Evolutionary conservation across 1,284 basidiomycete genomes (phyloP), one percentile per base, ranked within the genome.

Genomic region (Irpex sp.): DNA sequence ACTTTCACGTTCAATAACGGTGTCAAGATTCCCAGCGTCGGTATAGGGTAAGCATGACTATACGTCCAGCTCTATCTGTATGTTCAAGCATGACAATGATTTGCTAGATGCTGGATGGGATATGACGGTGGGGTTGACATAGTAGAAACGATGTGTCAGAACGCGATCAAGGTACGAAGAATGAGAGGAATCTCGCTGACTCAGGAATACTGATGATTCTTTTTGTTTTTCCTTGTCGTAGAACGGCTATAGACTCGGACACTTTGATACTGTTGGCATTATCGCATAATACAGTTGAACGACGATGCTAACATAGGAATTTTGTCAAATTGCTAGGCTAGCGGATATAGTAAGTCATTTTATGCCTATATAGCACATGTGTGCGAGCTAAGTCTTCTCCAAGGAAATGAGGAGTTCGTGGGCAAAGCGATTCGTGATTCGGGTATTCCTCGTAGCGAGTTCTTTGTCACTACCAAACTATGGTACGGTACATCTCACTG

Each of bases 31-130:
- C 66, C 66, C 35, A 47, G 36, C 19, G 55, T 67, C 9, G 66
- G 66, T 19, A 63, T 62, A 54, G 66, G 66, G 66, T 67, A 51
- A 19, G 65, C 56, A 4, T 16, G 28, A 28, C 28, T 28, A 28
- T 28, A 28, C 28, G 2, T 28, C 5, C 28, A 28, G 28, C 28
- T 28, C 3, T 28, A 28, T 28, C 23, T 28, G 28, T 28, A 28
- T 28, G 28, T 28, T 5, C 28, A 28, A 28, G 28, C 28, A 28
- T 42, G 39, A 9, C 39, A 10, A 42, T 42, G 39, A 42, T 42
- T 42, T 36, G 18, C 57, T n/a, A 67, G 66, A 7, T 66, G 66
- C 59, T 67, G 65, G 66, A 59, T 66, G 21, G 64, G 65, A 14
- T 5, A 53, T 14, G 60, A 62, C 9, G 65, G 65, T 14, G 62